These are phyloP conservation scores for Pythium biforme DNA, from an alignment of 352 stramenopile genomes.

Conservation along the genomic window DNA sequence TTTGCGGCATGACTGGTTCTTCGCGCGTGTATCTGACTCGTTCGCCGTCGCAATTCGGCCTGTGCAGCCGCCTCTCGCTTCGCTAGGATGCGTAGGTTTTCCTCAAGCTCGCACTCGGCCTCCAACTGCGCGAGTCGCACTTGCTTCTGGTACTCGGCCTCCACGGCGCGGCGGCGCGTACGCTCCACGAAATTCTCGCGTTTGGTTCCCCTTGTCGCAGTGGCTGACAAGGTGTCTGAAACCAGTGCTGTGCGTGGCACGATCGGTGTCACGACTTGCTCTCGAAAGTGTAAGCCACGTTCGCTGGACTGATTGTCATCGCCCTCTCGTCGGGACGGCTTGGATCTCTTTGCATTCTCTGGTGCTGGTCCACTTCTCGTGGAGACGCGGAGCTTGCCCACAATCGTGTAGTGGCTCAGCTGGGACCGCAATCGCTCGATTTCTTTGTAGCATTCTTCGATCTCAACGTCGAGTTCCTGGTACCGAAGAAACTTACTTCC, in stretches of 20 bases:
- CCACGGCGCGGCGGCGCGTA: conserved; percentile 44
- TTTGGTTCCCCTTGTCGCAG: conserved; percentile 2
- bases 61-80: conserved; percentile 36
- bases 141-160: conserved; percentile 70
- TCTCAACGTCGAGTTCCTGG: conserved; percentile 60
- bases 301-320: not conserved
- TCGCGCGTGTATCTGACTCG: conserved; percentile 8
- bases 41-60: conserved; percentile 18
- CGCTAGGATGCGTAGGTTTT: conserved; percentile 66
- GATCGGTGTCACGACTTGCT: conserved; percentile 1
- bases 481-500: conserved; percentile 67
- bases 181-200: conserved; percentile 60
- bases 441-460: conserved; percentile 57
- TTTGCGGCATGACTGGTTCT: not conserved
- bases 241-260: conserved; percentile 4
- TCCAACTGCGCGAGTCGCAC: conserved; percentile 64
- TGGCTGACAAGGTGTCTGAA: not conserved
- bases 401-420: conserved; percentile 29
- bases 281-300: not conserved
- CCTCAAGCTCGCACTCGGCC: conserved; percentile 69
- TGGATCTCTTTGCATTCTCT: not conserved
- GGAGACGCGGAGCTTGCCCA: conserved; percentile 52
- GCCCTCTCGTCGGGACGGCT: not conserved
- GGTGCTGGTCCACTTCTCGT: not conserved
- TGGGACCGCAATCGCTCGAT: conserved; percentile 46